Evolutionary conservation across 805 yeast species (phyloP), one percentile per base, ranked within the genome.

Genomic region (Lipomyces orientalis): DNA sequence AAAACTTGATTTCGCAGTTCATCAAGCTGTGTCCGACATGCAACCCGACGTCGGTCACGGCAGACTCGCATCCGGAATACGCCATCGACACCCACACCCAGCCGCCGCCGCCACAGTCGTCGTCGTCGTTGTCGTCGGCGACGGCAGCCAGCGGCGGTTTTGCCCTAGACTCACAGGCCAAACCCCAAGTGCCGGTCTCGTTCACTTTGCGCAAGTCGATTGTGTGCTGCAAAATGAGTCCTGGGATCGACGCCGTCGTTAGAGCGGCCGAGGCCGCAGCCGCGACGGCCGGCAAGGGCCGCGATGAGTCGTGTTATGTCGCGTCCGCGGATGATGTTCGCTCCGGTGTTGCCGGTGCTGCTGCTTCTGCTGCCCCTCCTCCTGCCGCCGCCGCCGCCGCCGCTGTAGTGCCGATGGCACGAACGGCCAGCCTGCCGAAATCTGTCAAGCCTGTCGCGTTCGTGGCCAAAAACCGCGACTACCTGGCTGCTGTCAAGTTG

Each of bases 41-140:
- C 62, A 60, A 64, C 58, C 83, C 94, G 73, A 81, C 87, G 8
- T 83, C 89, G 16, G 88, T 93, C 60, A 90, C 94, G 0, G 97
- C 97, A 55, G 83, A 85, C 55, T 82, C 90, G 6, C 90, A 90
- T 76, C 88, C 88, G 0, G 97, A 68, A 54, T 64, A 61, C 51
- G 49, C 22, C 12, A 14, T 19, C 25, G 63, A 62, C 58, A 39
- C 54, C 12, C 46, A 37, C 37, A 10, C 54, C 3, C 52, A 46
- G n/a, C 29, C 1, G 29, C 29, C 1, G 29, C 29, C 1, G 29
- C 29, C 1, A 3, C 29, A 25, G 29, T 3, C 19, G 19, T 46
- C 19, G n/a, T 1, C 52, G 52, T 46, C 2, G n/a, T 19, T 19
- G n/a, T n/a, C 2, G 52, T n/a, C 52, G 19, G 19, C 52, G n/a